These are phyloP conservation scores for Wickerhamiella dianesei DNA, from an alignment of 805 yeast species.

Conservation along the genomic window DNA sequence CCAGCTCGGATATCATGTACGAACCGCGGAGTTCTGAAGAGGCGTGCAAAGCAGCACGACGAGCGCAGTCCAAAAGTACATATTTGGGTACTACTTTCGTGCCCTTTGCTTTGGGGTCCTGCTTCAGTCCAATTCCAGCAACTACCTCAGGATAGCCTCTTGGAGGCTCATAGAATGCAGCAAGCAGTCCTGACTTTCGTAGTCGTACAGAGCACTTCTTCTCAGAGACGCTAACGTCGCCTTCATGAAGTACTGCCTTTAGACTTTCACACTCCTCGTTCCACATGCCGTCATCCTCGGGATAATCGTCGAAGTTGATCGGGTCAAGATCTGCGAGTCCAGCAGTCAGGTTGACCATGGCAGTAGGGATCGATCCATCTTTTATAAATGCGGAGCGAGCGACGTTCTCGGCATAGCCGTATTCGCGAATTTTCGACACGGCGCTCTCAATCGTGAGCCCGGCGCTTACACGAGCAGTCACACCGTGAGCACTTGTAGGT, in stretches of 20 bases:
- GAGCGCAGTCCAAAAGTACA: slow-evolving; percentile 24
- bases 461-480: slow-evolving; percentile 30
- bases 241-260: slow-evolving; percentile 41
- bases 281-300: slow-evolving; percentile 42
- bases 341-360: slow-evolving; percentile 33
- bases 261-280: slow-evolving; percentile 61
- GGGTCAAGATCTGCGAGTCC: slow-evolving; percentile 17
- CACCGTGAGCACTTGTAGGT: slow-evolving; percentile 21
- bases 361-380: slow-evolving; percentile 17
- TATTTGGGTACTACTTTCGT: slow-evolving; percentile 22
- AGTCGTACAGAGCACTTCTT: slow-evolving; percentile 21
- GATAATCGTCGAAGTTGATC: slow-evolving; percentile 2
- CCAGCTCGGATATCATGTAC: slow-evolving; percentile 50
- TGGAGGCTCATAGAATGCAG: slow-evolving; percentile 32
- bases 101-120: slow-evolving; percentile 19
- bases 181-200: not conserved
- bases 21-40: slow-evolving; percentile 41
- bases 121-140: slow-evolving; percentile 53
- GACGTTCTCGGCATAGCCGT: slow-evolving; percentile 61
- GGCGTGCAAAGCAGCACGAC: slow-evolving; percentile 23
- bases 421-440: slow-evolving; percentile 42
- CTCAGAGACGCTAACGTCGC: not conserved
- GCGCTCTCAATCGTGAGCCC: slow-evolving; percentile 44
- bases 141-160: slow-evolving; percentile 46
- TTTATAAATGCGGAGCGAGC: slow-evolving; percentile 36